A percentile compares a stretch with the other conserved stretches of the same genome.
Evolutionary conservation across 2,329 filamentous ascomycete species (phyloP).

Genomic region (Aspergillus quadricinctus): DNA sequence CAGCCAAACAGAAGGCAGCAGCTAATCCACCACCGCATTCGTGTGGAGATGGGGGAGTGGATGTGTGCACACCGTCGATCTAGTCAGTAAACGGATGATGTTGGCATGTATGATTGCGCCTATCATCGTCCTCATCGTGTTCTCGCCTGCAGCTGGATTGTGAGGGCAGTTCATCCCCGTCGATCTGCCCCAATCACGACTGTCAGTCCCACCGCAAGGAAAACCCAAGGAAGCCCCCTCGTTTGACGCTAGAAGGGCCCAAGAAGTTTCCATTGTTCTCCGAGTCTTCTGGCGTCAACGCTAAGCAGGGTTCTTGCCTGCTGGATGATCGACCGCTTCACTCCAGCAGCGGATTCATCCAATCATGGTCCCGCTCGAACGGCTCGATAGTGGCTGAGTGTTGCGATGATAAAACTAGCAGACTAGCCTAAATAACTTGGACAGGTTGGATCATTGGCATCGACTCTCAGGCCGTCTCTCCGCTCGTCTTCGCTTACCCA

Average conservation of each 20-base stretch:
- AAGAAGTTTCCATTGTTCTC: conserved; percentile 18
- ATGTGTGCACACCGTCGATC: background rate
- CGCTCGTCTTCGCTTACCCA: background rate
- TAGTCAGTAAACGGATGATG: background rate
- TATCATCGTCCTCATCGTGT: background rate
- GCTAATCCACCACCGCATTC: background rate
- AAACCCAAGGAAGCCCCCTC: background rate
- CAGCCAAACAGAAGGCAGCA: background rate
- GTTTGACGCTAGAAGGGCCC: conserved; percentile 16
- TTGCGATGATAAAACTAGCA: background rate
- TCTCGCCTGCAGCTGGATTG: background rate
- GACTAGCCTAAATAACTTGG: background rate
- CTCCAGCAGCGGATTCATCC: conserved; percentile 3
- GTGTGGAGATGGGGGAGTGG: background rate
- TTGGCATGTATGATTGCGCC: background rate
- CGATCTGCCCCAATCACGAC: background rate
- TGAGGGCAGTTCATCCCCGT: background rate
- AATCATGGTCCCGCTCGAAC: conserved; percentile 8
- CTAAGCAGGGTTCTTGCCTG: conserved; percentile 11
- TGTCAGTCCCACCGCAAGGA: background rate
- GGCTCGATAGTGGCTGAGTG: background rate
- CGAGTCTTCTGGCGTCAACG: conserved; percentile 21
- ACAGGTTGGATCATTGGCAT: background rate
- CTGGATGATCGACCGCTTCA: conserved; percentile 6
- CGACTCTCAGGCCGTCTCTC: background rate